A percentile compares a stretch with the other conserved stretches of the same genome.
Evolutionary conservation across 768 basidiomycete species (phyloP).

Genomic region (Phanerochaete sordida): DNA sequence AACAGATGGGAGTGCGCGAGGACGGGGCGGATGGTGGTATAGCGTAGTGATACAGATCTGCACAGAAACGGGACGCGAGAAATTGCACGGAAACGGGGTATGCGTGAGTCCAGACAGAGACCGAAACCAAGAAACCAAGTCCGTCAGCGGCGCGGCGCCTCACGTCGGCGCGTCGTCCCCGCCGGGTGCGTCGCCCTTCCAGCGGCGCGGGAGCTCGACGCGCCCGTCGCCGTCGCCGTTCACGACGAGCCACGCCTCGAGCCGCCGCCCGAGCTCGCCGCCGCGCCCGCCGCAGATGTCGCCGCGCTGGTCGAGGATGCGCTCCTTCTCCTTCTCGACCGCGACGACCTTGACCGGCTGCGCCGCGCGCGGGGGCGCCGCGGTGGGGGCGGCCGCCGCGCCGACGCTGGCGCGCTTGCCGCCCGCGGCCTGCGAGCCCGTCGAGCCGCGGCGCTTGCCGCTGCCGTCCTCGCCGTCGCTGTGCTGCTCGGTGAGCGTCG

Average conservation of each 20-base stretch:
- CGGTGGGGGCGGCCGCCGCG: conserved; percentile 7
- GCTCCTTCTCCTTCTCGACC: conserved; percentile 64
- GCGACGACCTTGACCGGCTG: conserved; percentile 35
- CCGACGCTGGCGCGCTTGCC: conserved; percentile 18
- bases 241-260: conserved; percentile 65
- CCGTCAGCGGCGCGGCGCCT: not conserved
- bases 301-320: conserved; percentile 65
- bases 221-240: conserved; percentile 26
- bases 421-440: not conserved
- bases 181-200: conserved; percentile 17
- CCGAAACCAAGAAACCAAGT: not conserved
- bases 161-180: not conserved
- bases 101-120: not conserved
- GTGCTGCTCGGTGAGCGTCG: conserved; percentile 16
- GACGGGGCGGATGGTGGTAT: not conserved
- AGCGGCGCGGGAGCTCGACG: conserved; percentile 21
- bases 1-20: not conserved
- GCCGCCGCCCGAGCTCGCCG: conserved; percentile 68
- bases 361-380: not conserved
- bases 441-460: conserved; percentile 7
- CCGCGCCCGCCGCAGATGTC: conserved; percentile 79
- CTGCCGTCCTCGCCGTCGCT: conserved; percentile 11
- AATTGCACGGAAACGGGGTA: not conserved
- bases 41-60: not conserved
- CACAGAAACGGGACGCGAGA: not conserved